Conservation (phyloP, 805 yeast genomes). For the Yamadazyma scolyti region DNA sequence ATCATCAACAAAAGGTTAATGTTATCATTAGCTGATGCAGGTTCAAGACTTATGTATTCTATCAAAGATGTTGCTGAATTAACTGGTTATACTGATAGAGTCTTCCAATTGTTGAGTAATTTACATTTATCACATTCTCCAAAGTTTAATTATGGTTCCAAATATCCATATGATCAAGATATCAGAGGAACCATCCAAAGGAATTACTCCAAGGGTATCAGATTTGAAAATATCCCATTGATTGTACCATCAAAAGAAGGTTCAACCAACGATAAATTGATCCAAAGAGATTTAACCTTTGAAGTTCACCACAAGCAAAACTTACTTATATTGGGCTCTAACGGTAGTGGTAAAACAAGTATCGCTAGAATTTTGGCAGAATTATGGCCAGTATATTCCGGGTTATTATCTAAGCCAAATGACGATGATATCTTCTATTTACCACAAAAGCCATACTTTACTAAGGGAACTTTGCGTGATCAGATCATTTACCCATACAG, state of each 20-base stretch:
- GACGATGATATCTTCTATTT: conserved; percentile 68
- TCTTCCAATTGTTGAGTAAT: conserved; percentile 69
- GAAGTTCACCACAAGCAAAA: conserved; percentile 60
- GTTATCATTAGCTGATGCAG: conserved; percentile 92
- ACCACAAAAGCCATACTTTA: conserved; percentile 85
- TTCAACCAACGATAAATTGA: conserved; percentile 55
- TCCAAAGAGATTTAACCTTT: conserved; percentile 57
- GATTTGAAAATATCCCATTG: conserved; percentile 80
- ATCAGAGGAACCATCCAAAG: conserved; percentile 79
- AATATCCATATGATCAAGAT: conserved; percentile 39
- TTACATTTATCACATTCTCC: conserved; percentile 79
- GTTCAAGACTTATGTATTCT: conserved; percentile 90
- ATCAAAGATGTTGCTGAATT: conserved; percentile 88
- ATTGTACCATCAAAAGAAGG: conserved; percentile 71
- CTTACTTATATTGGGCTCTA: conserved; percentile 77
- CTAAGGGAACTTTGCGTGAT: conserved; percentile 81
- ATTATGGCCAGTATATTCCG: conserved; percentile 86
- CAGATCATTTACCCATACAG: conserved; percentile 87
- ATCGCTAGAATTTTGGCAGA: conserved; percentile 82
- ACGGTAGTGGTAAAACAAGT: conserved; percentile 88
- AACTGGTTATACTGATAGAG: conserved; percentile 86
- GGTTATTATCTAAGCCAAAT: conserved; percentile 75
- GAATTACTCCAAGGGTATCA: conserved; percentile 65
- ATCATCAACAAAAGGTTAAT: conserved; percentile 87
- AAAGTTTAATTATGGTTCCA: conserved; percentile 47